phyloP scores from a whole-genome alignment of 2,329 filamentous ascomycete genomes.

The Sodiomyces alkalinus region DNA sequence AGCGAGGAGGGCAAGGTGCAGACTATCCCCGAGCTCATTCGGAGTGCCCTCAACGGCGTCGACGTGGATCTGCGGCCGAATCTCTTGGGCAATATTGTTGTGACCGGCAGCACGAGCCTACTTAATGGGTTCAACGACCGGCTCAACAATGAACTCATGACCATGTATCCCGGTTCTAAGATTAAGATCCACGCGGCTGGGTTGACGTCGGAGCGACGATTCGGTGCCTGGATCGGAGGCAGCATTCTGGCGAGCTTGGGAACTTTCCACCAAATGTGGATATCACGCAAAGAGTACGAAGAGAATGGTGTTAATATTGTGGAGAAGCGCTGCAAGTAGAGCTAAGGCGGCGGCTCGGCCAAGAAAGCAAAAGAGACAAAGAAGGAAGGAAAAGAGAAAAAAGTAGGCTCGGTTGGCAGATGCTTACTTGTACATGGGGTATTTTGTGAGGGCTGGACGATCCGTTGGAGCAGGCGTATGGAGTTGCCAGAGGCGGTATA shows the following conservation, averaged over 20 bases:
- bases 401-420: too few species aligned
- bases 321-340: constrained; percentile 87
- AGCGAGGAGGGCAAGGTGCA: constrained; percentile 51
- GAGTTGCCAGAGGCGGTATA: constrained; percentile 1
- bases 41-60: constrained; percentile 59
- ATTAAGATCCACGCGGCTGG: constrained; percentile 82
- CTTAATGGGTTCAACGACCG: constrained; percentile 88
- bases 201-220: constrained; percentile 75
- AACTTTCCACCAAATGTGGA: constrained; percentile 99
- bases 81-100: constrained; percentile 77
- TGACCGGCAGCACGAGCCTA: constrained; percentile 77
- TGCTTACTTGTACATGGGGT: too few species aligned
- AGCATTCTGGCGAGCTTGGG: constrained; percentile 91
- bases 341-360: neutral
- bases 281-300: constrained; percentile 92
- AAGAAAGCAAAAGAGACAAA: too few species aligned
- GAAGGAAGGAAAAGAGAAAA: too few species aligned
- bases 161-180: constrained; percentile 69
- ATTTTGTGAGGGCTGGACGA: too few species aligned
- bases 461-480: constrained; percentile 2
- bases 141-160: constrained; percentile 67
- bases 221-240: constrained; percentile 90
- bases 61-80: constrained; percentile 80
- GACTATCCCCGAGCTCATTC: constrained; percentile 73
- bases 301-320: constrained; percentile 85